Evolutionary conservation across 2,329 filamentous ascomycete species (phyloP).

Genomic region (Aspergillus jensenii): DNA sequence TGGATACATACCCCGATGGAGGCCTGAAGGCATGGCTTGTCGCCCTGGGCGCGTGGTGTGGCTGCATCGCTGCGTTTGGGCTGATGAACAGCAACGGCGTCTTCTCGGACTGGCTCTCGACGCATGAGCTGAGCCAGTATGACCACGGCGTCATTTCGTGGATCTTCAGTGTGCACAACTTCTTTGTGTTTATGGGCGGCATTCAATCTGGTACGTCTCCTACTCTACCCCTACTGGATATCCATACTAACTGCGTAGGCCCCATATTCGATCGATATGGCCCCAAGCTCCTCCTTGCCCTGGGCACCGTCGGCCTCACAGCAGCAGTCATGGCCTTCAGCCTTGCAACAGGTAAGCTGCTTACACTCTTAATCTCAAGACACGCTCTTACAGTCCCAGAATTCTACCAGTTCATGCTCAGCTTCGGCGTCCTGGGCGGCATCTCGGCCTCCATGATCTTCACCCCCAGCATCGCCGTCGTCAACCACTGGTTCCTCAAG

Average conservation of each 20-base stretch:
- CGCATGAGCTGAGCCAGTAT: no score
- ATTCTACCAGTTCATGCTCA: slow-evolving; percentile 46
- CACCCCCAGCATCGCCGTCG: slow-evolving; percentile 25
- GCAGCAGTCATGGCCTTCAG: background rate
- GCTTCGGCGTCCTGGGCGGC: slow-evolving; percentile 41
- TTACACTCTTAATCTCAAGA: background rate
- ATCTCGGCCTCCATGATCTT: slow-evolving; percentile 39
- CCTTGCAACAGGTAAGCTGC: background rate
- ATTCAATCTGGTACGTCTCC: no score
- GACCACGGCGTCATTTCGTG: no score
- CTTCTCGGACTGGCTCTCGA: slow-evolving; percentile 2
- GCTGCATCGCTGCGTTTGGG: slow-evolving; percentile 33
- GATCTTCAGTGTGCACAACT: no score
- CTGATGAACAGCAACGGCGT: slow-evolving; percentile 35
- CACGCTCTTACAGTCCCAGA: slow-evolving; percentile 14
- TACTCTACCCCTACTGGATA: no score
- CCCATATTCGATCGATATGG: background rate
- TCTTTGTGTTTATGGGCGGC: no score
- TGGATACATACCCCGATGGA: slow-evolving; percentile 13
- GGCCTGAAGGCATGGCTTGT: slow-evolving; percentile 41
- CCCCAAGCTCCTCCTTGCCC: background rate
- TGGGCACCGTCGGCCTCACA: background rate
- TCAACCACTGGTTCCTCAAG: slow-evolving; percentile 36
- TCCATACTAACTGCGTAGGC: background rate
- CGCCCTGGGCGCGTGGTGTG: slow-evolving; percentile 37